phyloP scores from a whole-genome alignment of 306 rosid genomes.

The Corylus heterophylla region DNA sequence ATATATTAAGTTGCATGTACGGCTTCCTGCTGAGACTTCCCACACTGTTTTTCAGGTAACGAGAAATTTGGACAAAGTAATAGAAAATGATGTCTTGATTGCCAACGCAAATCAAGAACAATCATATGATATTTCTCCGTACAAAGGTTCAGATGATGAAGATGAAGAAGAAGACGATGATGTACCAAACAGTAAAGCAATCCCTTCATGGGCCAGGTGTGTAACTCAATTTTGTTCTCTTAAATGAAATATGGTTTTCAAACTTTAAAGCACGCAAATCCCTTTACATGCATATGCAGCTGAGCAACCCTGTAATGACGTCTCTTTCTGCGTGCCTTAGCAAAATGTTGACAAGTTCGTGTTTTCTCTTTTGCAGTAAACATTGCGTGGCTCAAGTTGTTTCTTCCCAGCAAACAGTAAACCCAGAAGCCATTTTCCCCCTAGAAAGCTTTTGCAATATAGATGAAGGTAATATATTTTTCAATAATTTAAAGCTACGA shows the following conservation, averaged over 20 bases:
- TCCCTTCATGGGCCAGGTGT: conserved; percentile 95
- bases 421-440: conserved; percentile 61
- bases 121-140: conserved; percentile 90
- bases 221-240: conserved; percentile 17
- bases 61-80: conserved; percentile 34
- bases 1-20: conserved; percentile 9
- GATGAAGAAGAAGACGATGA: conserved; percentile 63
- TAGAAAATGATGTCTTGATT: conserved; percentile 26
- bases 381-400: conserved; percentile 42
- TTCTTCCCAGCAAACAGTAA: conserved; percentile 52
- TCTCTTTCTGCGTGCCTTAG: conserved; percentile 8
- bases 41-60: conserved; percentile 40
- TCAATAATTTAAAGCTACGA: background rate
- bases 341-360: conserved; percentile 23
- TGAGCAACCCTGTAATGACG: background rate
- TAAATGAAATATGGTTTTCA: background rate
- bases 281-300: background rate
- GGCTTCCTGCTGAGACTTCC: conserved; percentile 23
- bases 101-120: conserved; percentile 44
- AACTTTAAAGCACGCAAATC: conserved; percentile 4
- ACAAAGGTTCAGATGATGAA: conserved; percentile 88
- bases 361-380: conserved; percentile 62
- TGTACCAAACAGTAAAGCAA: conserved; percentile 49
- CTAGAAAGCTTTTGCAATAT: conserved; percentile 59
- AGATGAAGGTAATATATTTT: conserved; percentile 58